phyloP scores from a whole-genome alignment of 495 filamentous ascomycete species.

The Talaromyces nanjingensis region DNA sequence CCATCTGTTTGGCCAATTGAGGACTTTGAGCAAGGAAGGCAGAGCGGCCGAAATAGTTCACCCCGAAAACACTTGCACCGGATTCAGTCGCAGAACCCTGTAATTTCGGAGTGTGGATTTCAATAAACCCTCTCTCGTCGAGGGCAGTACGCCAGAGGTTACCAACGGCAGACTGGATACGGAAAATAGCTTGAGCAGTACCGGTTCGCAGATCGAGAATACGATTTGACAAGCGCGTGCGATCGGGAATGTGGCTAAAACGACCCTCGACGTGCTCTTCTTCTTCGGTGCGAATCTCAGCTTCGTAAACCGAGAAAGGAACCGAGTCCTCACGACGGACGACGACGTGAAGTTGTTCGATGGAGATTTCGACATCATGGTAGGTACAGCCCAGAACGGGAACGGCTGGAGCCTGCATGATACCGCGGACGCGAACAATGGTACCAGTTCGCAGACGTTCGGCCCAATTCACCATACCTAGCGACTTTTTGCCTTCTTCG shows the following conservation, averaged over 20 bases:
- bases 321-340: slow-evolving; percentile 48
- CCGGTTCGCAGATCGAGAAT: slow-evolving; percentile 82
- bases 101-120: slow-evolving; percentile 83
- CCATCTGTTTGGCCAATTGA: slow-evolving; percentile 92
- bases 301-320: slow-evolving; percentile 59
- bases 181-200: slow-evolving; percentile 82
- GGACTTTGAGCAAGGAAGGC: slow-evolving; percentile 86
- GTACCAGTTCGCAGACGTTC: slow-evolving; percentile 65
- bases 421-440: slow-evolving; percentile 58
- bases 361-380: slow-evolving; percentile 47
- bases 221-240: slow-evolving; percentile 73
- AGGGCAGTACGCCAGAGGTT: slow-evolving; percentile 73
- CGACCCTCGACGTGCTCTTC: slow-evolving; percentile 38
- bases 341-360: slow-evolving; percentile 47
- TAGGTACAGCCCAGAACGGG: slow-evolving; percentile 50
- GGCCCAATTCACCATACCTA: slow-evolving; percentile 59
- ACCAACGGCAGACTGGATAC: slow-evolving; percentile 64
- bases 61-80: slow-evolving; percentile 82
- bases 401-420: slow-evolving; percentile 52
- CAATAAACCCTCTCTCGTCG: slow-evolving; percentile 64
- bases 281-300: slow-evolving; percentile 44
- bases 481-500: slow-evolving; percentile 41
- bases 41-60: slow-evolving; percentile 76
- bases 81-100: slow-evolving; percentile 87
- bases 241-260: slow-evolving; percentile 55